Evolutionary conservation across 2,329 filamentous ascomycete genomes (phyloP).

Genomic region (Magnaporthiopsis rhizophila): DNA sequence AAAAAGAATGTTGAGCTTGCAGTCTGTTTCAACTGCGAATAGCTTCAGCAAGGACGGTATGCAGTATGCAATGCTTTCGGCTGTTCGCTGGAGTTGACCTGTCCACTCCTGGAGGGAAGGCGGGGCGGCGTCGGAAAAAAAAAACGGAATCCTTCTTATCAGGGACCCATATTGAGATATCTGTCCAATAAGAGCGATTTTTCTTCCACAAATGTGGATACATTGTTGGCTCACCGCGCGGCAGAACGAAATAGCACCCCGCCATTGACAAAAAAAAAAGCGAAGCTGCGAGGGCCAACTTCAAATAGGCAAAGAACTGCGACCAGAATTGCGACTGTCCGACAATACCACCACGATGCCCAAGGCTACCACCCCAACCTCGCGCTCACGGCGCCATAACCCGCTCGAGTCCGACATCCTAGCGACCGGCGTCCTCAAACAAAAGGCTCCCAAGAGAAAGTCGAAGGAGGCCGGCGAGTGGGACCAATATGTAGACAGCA

Average conservation of each 20-base stretch:
- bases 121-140: constrained; percentile 7
- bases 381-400: constrained; percentile 67
- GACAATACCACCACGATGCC: constrained; percentile 52
- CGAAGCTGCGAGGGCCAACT: neutral
- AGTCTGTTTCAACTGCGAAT: neutral
- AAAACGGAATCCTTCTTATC: constrained; percentile 9
- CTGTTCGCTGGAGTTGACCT: neutral
- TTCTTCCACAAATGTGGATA: neutral
- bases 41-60: neutral
- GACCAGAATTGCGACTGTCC: neutral
- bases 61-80: neutral
- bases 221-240: constrained; percentile 2
- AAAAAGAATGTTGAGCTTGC: neutral
- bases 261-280: constrained; percentile 7
- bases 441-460: constrained; percentile 65
- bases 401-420: constrained; percentile 84
- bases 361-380: constrained; percentile 59
- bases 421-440: constrained; percentile 61
- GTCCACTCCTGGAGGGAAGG: too few relatives aligned
- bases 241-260: constrained; percentile 7
- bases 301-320: neutral
- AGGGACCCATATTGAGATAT: neutral
- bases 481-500: constrained; percentile 72
- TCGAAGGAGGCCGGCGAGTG: constrained; percentile 53
- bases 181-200: neutral